Conservation (phyloP, 495 filamentous ascomycete genomes). For the Penicillium fimorum region DNA sequence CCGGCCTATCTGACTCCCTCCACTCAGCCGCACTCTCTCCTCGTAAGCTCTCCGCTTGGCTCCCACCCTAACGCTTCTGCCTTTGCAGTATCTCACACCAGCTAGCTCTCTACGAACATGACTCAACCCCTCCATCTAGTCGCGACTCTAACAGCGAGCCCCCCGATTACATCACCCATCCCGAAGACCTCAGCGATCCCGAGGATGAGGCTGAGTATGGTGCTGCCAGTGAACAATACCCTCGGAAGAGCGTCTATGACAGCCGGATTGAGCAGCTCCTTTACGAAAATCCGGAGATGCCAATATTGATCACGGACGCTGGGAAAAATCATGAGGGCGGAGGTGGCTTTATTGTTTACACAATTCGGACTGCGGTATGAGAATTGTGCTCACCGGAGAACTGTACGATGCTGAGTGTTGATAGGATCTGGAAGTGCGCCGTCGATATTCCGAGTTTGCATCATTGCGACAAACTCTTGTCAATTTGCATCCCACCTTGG, state of each 20-base stretch:
- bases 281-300: slow-evolving; percentile 87
- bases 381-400: neutral
- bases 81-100: slow-evolving; percentile 20
- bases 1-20: slow-evolving; percentile 67
- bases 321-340: slow-evolving; percentile 92
- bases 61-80: slow-evolving; percentile 1
- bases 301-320: slow-evolving; percentile 86
- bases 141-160: slow-evolving; percentile 50
- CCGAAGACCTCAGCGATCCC: slow-evolving; percentile 59
- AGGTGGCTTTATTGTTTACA: slow-evolving; percentile 93
- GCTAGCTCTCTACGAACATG: slow-evolving; percentile 43
- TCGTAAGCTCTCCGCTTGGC: slow-evolving; percentile 34
- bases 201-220: slow-evolving; percentile 51
- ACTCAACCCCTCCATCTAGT: slow-evolving; percentile 48
- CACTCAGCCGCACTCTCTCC: slow-evolving; percentile 61
- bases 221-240: slow-evolving; percentile 33
- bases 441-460: slow-evolving; percentile 96
- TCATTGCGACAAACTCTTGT: slow-evolving; percentile 85
- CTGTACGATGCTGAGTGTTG: slow-evolving; percentile 8
- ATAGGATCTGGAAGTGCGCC: slow-evolving; percentile 90
- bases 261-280: slow-evolving; percentile 95
- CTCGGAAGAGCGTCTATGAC: slow-evolving; percentile 80
- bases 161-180: slow-evolving; percentile 57
- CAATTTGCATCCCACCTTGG: slow-evolving; percentile 86
- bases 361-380: slow-evolving; percentile 88